phyloP scores from a whole-genome alignment of 169 alveolate species.

The Theileria sp. region DNA sequence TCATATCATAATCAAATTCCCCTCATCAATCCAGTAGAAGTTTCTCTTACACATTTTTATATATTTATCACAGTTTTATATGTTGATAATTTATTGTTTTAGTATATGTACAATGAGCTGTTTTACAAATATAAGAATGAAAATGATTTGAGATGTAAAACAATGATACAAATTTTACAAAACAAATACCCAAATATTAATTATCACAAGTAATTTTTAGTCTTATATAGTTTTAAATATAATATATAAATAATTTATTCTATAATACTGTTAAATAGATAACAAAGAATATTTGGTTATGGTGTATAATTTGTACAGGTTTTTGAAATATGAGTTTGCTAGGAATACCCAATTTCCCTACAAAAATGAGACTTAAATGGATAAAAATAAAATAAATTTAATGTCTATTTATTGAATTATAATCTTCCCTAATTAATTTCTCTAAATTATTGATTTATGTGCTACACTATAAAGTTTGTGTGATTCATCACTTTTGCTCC shows the following conservation, averaged over 20 bases:
- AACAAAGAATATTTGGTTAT: too few species aligned
- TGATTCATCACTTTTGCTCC: not conserved
- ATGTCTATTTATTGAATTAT: not conserved
- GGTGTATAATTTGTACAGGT: not conserved
- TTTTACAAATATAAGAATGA: constrained; percentile 65
- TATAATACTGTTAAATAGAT: too few species aligned
- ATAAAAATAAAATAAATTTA: too few species aligned
- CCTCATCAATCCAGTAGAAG: constrained; percentile 76
- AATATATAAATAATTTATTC: not conserved
- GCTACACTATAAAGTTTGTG: not conserved
- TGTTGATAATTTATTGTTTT: constrained; percentile 7
- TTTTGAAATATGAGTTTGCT: not conserved
- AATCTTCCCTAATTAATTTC: not conserved
- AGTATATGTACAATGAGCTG: constrained; percentile 78
- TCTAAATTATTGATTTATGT: not conserved
- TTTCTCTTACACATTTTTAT: constrained; percentile 1
- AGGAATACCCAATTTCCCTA: not conserved
- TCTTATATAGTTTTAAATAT: not conserved
- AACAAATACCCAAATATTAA: constrained; percentile 72
- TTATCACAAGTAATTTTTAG: constrained; percentile 54
- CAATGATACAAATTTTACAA: constrained; percentile 74
- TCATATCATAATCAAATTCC: constrained; percentile 75
- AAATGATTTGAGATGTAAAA: constrained; percentile 78
- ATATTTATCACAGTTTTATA: not conserved
- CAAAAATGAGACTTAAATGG: not conserved